phyloP scores from a whole-genome alignment of 495 filamentous ascomycete species.

The Hypoxylon perforatum region DNA sequence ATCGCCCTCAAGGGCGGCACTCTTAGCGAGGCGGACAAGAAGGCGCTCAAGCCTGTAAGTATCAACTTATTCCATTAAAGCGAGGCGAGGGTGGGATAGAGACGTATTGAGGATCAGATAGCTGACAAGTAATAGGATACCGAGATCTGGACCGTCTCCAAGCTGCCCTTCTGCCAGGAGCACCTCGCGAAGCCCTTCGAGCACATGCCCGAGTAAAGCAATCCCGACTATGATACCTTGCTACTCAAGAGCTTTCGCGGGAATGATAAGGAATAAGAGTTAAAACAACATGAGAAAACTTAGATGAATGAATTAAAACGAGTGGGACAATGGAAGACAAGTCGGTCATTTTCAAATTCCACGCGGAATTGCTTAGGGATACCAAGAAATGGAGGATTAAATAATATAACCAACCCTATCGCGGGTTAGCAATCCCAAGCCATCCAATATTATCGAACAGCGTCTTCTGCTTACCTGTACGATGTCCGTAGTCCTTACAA shows the following conservation, averaged over 20 bases:
- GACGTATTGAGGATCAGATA: too few relatives aligned
- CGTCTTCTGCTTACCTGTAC: too few relatives aligned
- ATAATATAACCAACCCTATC: neutral
- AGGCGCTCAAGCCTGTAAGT: slow-evolving; percentile 71
- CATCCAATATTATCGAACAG: neutral
- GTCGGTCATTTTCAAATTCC: slow-evolving; percentile 1
- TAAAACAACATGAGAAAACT: neutral
- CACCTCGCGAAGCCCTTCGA: slow-evolving; percentile 68
- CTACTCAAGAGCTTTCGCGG: neutral
- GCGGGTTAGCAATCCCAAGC: neutral
- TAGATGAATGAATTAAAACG: neutral
- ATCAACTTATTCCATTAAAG: neutral
- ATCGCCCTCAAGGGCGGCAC: slow-evolving; percentile 76
- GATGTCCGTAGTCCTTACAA: too few relatives aligned
- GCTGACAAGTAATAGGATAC: slow-evolving; percentile 58
- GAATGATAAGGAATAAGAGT: neutral
- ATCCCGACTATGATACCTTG: too few relatives aligned
- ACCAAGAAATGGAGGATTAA: neutral
- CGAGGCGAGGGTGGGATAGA: neutral
- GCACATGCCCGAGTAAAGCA: slow-evolving; percentile 68
- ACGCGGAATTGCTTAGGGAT: neutral
- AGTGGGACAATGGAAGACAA: neutral
- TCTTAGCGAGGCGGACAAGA: slow-evolving; percentile 71
- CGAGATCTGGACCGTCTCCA: slow-evolving; percentile 75
- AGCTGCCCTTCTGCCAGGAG: slow-evolving; percentile 77